A percentile compares a stretch with the other conserved stretches of the same genome.
Conservation (phyloP, 2,329 filamentous ascomycete genomes). For the Lachnellula hyalina region DNA sequence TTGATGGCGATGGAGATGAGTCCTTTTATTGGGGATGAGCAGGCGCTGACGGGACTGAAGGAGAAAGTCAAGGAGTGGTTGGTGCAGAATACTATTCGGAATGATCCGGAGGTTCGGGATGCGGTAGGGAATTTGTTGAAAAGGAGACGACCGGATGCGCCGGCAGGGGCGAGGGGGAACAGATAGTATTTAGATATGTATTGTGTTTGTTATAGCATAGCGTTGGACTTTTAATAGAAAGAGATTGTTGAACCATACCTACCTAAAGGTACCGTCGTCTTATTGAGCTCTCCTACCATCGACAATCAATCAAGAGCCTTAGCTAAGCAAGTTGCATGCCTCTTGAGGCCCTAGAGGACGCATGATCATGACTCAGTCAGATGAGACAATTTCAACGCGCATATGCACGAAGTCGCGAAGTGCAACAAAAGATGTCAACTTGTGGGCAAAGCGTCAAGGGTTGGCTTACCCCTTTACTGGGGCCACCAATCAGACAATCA, state of each 20-base stretch:
- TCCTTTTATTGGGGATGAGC: constrained; percentile 71
- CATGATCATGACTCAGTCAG: not conserved
- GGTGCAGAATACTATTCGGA: constrained; percentile 76
- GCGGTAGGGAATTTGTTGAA: constrained; percentile 66
- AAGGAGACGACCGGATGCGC: constrained; percentile 56
- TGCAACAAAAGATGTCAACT: not conserved
- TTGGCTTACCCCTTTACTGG: not conserved
- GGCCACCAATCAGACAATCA: not conserved
- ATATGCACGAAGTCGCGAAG: not conserved
- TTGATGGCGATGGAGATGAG: constrained; percentile 73
- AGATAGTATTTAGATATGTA: constrained; percentile 18
- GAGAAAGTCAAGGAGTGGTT: constrained; percentile 79
- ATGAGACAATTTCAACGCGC: not conserved
- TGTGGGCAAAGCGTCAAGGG: not conserved
- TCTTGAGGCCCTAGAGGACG: no score
- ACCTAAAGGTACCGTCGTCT: no score
- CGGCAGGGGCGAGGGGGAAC: constrained; percentile 48
- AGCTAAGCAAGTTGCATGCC: no score
- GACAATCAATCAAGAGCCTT: no score
- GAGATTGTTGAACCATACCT: no score
- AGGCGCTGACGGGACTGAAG: constrained; percentile 57
- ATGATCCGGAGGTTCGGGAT: constrained; percentile 75
- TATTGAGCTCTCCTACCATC: no score
- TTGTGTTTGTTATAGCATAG: not conserved
- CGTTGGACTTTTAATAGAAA: not conserved